A percentile compares a stretch with the other conserved stretches of the same genome.
phyloP scores from a whole-genome alignment of 75 land plant species.

The Larix kaempferi region DNA sequence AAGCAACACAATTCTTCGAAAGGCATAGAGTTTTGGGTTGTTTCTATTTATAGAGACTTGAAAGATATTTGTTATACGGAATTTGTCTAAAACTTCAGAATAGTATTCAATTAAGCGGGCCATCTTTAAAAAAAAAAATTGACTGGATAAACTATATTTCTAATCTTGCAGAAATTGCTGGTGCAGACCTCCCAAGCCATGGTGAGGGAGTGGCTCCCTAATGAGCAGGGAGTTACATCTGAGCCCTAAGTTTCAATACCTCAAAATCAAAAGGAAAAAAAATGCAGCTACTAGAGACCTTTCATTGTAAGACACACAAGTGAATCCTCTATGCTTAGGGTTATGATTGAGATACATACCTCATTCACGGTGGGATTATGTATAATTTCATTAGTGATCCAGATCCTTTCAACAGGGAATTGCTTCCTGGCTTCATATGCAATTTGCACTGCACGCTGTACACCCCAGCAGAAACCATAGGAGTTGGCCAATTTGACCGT shows the following conservation, averaged over 20 bases:
- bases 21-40: background rate
- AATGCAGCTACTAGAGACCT: no score
- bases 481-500: constrained; percentile 90
- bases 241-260: no score
- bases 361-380: constrained; percentile 94
- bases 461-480: constrained; percentile 97
- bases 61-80: background rate
- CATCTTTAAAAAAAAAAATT: no score
- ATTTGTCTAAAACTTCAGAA: no score
- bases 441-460: constrained; percentile 91
- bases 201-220: no score
- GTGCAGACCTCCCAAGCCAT: no score
- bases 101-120: no score
- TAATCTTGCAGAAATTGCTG: no score
- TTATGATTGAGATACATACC: constrained; percentile 32
- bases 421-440: constrained; percentile 95
- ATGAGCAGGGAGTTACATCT: no score
- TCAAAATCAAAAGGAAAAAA: no score
- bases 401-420: constrained; percentile 75
- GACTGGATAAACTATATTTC: no score
- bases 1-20: background rate
- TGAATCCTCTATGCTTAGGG: background rate
- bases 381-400: constrained; percentile 96
- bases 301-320: background rate
- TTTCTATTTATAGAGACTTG: background rate